These are phyloP conservation scores for Picea glauca DNA, from an alignment of 75 land plant species.

Conservation along the genomic window DNA sequence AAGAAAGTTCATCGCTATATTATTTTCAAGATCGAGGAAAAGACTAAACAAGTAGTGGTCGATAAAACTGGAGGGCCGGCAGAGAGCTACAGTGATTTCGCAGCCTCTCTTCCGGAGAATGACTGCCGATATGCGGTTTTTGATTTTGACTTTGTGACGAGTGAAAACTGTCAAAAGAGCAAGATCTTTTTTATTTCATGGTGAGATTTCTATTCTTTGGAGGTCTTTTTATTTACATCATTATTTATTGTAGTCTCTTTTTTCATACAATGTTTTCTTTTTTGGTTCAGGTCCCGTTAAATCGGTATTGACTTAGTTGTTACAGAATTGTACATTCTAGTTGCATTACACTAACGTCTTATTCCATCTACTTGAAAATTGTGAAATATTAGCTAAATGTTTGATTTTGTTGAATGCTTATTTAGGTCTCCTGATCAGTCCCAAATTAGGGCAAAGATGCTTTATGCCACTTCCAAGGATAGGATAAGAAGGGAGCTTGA, in stretches of 20 bases:
- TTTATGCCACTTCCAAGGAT: slow-evolving; percentile 58
- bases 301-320: too few species aligned
- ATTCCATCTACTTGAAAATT: too few species aligned
- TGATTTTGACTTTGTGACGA: slow-evolving; percentile 59
- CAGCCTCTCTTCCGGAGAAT: slow-evolving; percentile 39
- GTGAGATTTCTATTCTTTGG: slow-evolving; percentile 10
- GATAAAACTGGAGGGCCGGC: slow-evolving; percentile 41
- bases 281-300: too few species aligned
- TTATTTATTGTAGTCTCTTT: too few species aligned
- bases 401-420: too few species aligned
- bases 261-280: too few species aligned
- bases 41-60: slow-evolving; percentile 30
- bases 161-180: slow-evolving; percentile 51
- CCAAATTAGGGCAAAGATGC: slow-evolving; percentile 45
- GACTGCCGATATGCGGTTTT: slow-evolving; percentile 36
- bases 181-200: slow-evolving; percentile 41
- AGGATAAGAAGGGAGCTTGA: neutral
- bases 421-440: slow-evolving; percentile 44
- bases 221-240: too few species aligned
- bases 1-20: slow-evolving; percentile 50
- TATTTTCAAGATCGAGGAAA: slow-evolving; percentile 46
- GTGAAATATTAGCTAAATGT: too few species aligned
- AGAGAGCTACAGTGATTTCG: slow-evolving; percentile 52
- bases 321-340: too few species aligned
- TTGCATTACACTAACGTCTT: too few species aligned